Percentiles rank a stretch among this genome's conserved stretches.
Conservation (phyloP, 2,329 filamentous ascomycete species). For the Bipolaris zeicola region DNA sequence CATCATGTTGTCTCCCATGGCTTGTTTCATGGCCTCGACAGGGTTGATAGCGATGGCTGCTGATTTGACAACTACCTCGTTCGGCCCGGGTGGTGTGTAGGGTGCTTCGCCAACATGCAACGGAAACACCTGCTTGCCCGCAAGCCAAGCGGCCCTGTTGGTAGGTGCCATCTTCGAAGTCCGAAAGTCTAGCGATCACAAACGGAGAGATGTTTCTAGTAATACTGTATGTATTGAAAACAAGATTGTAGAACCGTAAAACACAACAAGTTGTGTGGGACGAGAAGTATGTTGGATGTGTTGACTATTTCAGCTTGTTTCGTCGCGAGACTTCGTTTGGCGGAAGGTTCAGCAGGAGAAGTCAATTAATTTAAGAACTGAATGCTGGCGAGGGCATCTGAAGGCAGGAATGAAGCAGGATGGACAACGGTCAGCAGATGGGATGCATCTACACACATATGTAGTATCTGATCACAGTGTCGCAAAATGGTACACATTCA, state of each 20-base stretch:
- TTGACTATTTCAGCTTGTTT: not conserved
- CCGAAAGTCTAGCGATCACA: not conserved
- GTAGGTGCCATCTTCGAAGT: not conserved
- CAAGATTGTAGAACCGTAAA: not conserved
- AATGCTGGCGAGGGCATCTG: too few relatives aligned
- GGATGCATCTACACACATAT: not conserved
- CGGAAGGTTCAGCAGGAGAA: not conserved
- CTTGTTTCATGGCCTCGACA: slow-evolving; percentile 50
- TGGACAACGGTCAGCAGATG: not conserved
- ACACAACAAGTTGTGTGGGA: not conserved
- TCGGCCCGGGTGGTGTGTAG: slow-evolving; percentile 41
- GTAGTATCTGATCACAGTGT: not conserved
- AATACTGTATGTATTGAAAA: not conserved
- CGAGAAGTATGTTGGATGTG: not conserved
- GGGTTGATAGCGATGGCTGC: slow-evolving; percentile 51
- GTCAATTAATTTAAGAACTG: too few relatives aligned
- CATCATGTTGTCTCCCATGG: slow-evolving; percentile 17
- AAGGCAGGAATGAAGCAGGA: not conserved
- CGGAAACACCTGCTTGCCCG: not conserved
- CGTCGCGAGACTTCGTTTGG: not conserved
- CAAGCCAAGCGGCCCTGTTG: slow-evolving; percentile 1
- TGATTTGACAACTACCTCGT: slow-evolving; percentile 50
- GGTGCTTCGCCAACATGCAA: slow-evolving; percentile 44
- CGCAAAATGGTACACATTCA: not conserved
- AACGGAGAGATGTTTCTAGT: not conserved